Evolutionary conservation across 495 filamentous ascomycete species (phyloP).

Genomic region (Wilcoxina mikolae): DNA sequence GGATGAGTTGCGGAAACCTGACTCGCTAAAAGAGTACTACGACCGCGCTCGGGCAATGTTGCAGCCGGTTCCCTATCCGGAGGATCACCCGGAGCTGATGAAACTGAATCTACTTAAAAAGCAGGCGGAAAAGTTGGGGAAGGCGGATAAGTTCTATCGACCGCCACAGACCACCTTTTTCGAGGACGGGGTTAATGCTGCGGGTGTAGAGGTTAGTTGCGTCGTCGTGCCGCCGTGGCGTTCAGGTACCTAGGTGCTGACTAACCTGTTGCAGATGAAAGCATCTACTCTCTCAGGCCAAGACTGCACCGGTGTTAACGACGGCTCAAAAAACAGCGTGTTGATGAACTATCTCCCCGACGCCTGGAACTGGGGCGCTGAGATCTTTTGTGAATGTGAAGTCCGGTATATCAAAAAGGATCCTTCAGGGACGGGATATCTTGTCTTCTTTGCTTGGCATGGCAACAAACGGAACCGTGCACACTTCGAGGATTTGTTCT

Average conservation of each 20-base stretch:
- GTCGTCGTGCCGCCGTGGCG: no score
- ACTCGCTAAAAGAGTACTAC: constrained; percentile 29
- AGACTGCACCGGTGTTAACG: constrained; percentile 50
- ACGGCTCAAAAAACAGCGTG: constrained; percentile 51
- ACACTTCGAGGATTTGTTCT: constrained; percentile 41
- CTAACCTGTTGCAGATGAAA: constrained; percentile 40
- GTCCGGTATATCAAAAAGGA: constrained; percentile 48
- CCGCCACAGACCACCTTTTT: constrained; percentile 50
- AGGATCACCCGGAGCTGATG: constrained; percentile 38
- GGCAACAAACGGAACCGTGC: constrained; percentile 38
- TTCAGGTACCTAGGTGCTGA: no score
- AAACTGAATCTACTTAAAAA: constrained; percentile 44
- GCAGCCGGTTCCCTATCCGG: constrained; percentile 45
- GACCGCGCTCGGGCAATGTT: constrained; percentile 41
- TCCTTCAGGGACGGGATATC: constrained; percentile 39
- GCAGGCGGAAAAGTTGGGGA: constrained; percentile 39
- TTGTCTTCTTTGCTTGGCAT: constrained; percentile 53
- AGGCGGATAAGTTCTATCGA: constrained; percentile 40
- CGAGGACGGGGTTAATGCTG: constrained; percentile 42
- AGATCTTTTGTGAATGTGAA: constrained; percentile 59
- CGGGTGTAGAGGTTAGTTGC: constrained; percentile 35
- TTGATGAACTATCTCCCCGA: constrained; percentile 55
- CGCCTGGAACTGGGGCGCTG: constrained; percentile 61
- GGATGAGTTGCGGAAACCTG: constrained; percentile 33
- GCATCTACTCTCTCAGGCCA: constrained; percentile 45